Conservation (phyloP, 1,284 basidiomycete species). For the Ustilago xerochloae region DNA sequence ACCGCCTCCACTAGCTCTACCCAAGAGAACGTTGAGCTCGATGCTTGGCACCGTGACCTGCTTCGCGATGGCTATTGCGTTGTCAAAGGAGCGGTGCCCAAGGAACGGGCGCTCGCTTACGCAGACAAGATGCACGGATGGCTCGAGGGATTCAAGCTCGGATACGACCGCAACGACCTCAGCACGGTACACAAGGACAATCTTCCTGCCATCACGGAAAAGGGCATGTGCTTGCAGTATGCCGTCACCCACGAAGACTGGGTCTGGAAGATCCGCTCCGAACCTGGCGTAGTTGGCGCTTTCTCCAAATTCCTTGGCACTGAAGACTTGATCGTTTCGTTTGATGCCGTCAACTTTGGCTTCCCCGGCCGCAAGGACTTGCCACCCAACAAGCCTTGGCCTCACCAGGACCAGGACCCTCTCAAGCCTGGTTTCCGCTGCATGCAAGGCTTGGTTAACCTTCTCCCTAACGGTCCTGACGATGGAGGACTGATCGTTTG, state of each 20-base stretch:
- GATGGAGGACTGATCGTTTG: conserved; percentile 70
- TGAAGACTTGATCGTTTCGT: conserved; percentile 68
- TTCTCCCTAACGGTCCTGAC: conserved; percentile 68
- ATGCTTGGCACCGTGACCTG: conserved; percentile 43
- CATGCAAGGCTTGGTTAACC: conserved; percentile 70
- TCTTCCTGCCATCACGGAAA: conserved; percentile 64
- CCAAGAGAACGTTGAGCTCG: conserved; percentile 6
- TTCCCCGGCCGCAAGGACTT: conserved; percentile 27
- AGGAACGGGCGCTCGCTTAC: conserved; percentile 63
- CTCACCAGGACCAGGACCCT: conserved; percentile 69
- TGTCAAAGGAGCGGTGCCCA: conserved; percentile 64
- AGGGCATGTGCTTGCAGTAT: conserved; percentile 64
- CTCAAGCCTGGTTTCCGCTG: conserved; percentile 67
- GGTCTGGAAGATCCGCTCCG: conserved; percentile 69
- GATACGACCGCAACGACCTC: conserved; percentile 68
- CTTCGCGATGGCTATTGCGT: conserved; percentile 64
- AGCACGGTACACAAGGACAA: conserved; percentile 66
- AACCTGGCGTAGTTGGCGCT: conserved; percentile 65
- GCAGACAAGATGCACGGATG: conserved; percentile 65
- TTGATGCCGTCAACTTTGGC: conserved; percentile 51
- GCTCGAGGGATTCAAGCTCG: conserved; percentile 67
- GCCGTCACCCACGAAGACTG: conserved; percentile 69
- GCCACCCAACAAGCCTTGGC: conserved; percentile 65
- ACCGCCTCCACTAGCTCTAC: not conserved
- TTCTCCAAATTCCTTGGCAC: conserved; percentile 69